Evolutionary conservation across 495 filamentous ascomycete species (phyloP), one percentile per base, ranked within the genome.

Genomic region (Massariosphaeria phaeospora): DNA sequence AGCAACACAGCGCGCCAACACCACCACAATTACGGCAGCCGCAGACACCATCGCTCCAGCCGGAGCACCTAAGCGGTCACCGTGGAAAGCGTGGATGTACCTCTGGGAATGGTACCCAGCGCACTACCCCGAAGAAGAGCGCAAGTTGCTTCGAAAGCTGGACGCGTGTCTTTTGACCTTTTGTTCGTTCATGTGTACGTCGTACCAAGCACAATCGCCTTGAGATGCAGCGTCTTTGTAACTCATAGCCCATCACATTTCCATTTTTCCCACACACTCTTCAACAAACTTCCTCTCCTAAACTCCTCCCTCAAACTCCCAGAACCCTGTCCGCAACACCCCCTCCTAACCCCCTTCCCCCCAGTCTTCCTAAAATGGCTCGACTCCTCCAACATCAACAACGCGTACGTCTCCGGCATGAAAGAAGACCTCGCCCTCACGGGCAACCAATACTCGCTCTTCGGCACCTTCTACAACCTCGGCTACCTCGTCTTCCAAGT

Each of bases 341-440:
- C n/a, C n/a, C n/a, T n/a, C n/a, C n/a, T n/a, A n/a, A n/a, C n/a
- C n/a, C n/a, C n/a, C n/a, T n/a, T n/a, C 11, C 15, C 7, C 9
- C 1, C 35, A 72, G 68, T 74, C 39, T 76, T 75, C 62, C 65
- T 73, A 30, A 75, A 73, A 51, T 96, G 95, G 67, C 77, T 95
- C 27, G 89, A 94, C 67, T 76, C 86, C 47, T 79, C 62, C 15
- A 55, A 63, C 49, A 62, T 62, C n/a, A 90, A 89, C 55, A 96
- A 96, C 71, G 90, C 90, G 10, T 90, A 88, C 61, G 79, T 94
- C 40, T 85, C 80, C 31, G 83, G 85, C 33, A 73, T 95, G 3
- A 55, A 76, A n/a, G 67, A 73, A 11, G 78, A 83, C 52, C 75
- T 95, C 1, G 39, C 73, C 23, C 80, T 95, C 71, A 78, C 74